These are phyloP conservation scores for Trichosporon faecale DNA, from an alignment of 1,284 basidiomycete species.

Conservation along the genomic window DNA sequence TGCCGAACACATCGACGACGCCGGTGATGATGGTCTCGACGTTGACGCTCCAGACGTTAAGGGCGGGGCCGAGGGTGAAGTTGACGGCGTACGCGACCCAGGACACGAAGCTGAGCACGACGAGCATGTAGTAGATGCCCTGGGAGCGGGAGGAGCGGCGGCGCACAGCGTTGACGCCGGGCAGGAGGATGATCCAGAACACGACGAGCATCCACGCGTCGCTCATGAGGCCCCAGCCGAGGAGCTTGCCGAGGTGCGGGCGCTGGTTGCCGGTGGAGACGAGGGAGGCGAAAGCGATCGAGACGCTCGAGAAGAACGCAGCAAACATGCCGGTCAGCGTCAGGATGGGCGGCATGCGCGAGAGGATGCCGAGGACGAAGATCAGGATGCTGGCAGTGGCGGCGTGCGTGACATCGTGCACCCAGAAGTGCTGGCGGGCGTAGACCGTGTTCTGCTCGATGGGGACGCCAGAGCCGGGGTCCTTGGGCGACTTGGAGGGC, in stretches of 20 bases:
- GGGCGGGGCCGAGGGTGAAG: conserved; percentile 39
- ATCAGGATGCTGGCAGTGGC: conserved; percentile 43
- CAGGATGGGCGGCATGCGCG: conserved; percentile 36
- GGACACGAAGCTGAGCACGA: conserved; percentile 33
- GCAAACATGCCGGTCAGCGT: conserved; percentile 34
- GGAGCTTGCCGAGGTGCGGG: conserved; percentile 8
- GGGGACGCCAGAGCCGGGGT: conserved; percentile 9
- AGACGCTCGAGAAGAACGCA: conserved; percentile 33
- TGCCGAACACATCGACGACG: conserved; percentile 42
- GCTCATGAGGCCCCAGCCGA: conserved; percentile 35
- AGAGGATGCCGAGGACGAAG: conserved; percentile 36
- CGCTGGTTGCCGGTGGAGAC: background rate
- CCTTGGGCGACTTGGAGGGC: background rate
- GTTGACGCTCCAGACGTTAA: conserved; percentile 42
- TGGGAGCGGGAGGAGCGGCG: conserved; percentile 34
- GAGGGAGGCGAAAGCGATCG: conserved; percentile 1
- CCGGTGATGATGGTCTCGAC: conserved; percentile 48
- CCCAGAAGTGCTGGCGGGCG: conserved; percentile 38
- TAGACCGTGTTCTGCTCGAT: conserved; percentile 16
- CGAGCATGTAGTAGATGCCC: conserved; percentile 41
- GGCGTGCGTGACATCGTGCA: conserved; percentile 29
- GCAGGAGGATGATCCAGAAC: conserved; percentile 38
- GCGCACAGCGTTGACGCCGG: conserved; percentile 38
- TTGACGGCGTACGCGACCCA: conserved; percentile 47
- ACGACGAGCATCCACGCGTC: conserved; percentile 30